Percentiles rank a stretch among this genome's conserved stretches.
Evolutionary conservation across 768 basidiomycete species (phyloP).

Genomic region (Trametes maxima): DNA sequence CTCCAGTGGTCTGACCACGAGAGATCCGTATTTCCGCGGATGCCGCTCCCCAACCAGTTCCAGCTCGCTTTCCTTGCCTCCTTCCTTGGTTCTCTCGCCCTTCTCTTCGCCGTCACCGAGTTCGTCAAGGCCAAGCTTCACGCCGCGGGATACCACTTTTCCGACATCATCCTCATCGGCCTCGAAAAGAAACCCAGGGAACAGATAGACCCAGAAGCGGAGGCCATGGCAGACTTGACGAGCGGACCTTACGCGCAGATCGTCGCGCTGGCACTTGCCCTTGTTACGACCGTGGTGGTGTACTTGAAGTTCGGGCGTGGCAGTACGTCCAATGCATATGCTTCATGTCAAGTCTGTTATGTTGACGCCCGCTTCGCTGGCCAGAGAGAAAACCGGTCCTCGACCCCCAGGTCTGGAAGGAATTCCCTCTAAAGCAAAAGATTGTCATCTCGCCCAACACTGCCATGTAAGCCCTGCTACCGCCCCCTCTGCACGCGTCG

Average conservation of each 20-base stretch:
- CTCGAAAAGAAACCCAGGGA: constrained; percentile 39
- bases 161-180: constrained; percentile 65
- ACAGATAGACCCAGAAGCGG: not conserved
- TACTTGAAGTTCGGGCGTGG: constrained; percentile 48
- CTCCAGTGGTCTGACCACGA: constrained; percentile 12
- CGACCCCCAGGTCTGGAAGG: constrained; percentile 75
- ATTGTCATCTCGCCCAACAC: constrained; percentile 91
- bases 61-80: constrained; percentile 60
- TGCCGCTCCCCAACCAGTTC: constrained; percentile 54
- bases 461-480: constrained; percentile 67
- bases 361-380: constrained; percentile 5
- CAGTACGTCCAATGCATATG: constrained; percentile 8
- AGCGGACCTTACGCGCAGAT: constrained; percentile 45
- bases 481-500: not conserved
- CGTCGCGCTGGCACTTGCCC: constrained; percentile 52
- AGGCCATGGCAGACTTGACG: constrained; percentile 23
- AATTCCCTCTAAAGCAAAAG: constrained; percentile 82
- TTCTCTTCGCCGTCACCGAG: constrained; percentile 49
- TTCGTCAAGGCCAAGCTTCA: constrained; percentile 47
- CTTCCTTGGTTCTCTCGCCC: constrained; percentile 47
- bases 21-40: not conserved
- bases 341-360: constrained; percentile 1
- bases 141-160: constrained; percentile 58
- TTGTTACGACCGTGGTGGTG: constrained; percentile 52
- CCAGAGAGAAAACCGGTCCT: constrained; percentile 71